A percentile compares a stretch with the other conserved stretches of the same genome.
phyloP scores from a whole-genome alignment of 2,329 filamentous ascomycete genomes.

The Mycosphaerella sp. region DNA sequence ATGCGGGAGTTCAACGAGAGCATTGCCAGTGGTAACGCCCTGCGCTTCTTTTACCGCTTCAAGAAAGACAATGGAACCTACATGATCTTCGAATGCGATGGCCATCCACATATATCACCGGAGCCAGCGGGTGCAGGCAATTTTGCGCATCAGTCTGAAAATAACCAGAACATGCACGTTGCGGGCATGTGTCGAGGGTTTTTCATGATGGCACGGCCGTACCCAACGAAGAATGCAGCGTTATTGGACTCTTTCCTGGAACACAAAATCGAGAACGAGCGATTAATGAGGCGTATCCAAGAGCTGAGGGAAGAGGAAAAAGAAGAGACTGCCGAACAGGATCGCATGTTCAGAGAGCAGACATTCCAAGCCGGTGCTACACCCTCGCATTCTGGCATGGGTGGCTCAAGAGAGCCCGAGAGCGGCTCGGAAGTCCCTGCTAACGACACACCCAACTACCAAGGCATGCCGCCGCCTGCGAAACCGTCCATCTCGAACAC shows the following conservation, averaged over 20 bases:
- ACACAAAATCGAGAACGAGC: conserved; percentile 94
- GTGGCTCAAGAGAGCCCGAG: conserved; percentile 14
- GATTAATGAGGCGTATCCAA: conserved; percentile 73
- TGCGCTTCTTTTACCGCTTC: conserved; percentile 84
- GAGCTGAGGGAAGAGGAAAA: conserved; percentile 81
- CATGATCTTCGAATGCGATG: conserved; percentile 82
- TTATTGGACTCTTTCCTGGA: conserved; percentile 89
- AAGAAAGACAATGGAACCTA: conserved; percentile 66
- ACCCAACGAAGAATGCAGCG: conserved; percentile 78
- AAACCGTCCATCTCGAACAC: conserved; percentile 57
- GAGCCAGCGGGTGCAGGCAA: conserved; percentile 46
- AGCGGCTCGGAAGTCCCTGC: conserved; percentile 18
- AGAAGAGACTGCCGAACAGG: conserved; percentile 64
- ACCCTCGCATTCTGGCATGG: conserved; percentile 22
- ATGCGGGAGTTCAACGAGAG: conserved; percentile 83
- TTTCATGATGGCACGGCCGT: conserved; percentile 87
- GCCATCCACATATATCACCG: conserved; percentile 78
- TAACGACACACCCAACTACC: conserved; percentile 35
- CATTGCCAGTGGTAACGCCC: conserved; percentile 68
- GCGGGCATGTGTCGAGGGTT: conserved; percentile 76
- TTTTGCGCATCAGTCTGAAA: conserved; percentile 19
- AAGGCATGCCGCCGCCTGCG: conserved; percentile 60
- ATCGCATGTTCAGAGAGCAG: conserved; percentile 46
- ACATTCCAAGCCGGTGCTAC: conserved; percentile 24
- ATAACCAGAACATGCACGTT: conserved; percentile 36